Base-by-base conservation (phyloP, 2,329 filamentous ascomycete genomes). In the Colletotrichum incanum region DNA sequence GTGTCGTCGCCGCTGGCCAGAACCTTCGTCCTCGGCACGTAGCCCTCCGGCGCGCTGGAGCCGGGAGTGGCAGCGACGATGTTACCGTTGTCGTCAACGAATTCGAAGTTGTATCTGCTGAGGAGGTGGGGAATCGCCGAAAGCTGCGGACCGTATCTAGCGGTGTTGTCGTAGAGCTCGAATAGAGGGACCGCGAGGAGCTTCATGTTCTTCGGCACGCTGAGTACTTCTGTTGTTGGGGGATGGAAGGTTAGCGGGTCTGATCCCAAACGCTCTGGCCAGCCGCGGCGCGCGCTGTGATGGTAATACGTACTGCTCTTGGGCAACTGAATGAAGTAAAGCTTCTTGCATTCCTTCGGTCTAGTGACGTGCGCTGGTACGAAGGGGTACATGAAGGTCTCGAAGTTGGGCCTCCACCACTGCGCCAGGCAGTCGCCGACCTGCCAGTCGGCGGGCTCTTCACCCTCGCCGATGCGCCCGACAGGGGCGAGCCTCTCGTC, bases 301-400 rank as follows among this genome's bases (percentile, higher is more conserved):
- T 8, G 31, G 26, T n/a, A 56, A 70, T 41, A 83, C 91, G 73
- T 88, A 97, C 95, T 98, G 77, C 93, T 95, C 82, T 95, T 91
- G 0, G 96, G 96, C 37, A 99, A 87, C 81, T 98, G 94, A 76
- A 99, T 98, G 74, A 98, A 95, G 84, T 98, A 99, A 52, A 98
- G 88, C 88, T 99, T 99, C 88, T 99, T 99, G 86, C 96, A 98
- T 86, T 99, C 96, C 86, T 99, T 99, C 9, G 96, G 96, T 64
- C 96, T 89, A 23, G 96, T 98, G 74, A 98, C 94, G 84, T 99
- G 96, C 23, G 95, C 94, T 9, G 96, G 96, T 69, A 98, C 93
- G 83, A 98, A 99, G 0, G 96, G 96, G 82, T 99, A 99, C 95
- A 99, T 98, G 87, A 98, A 98, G 2, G 96, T 98, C 87, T 99